These are phyloP conservation scores for Myxozyma kluyveri DNA, from an alignment of 805 yeast genomes.

Conservation along the genomic window DNA sequence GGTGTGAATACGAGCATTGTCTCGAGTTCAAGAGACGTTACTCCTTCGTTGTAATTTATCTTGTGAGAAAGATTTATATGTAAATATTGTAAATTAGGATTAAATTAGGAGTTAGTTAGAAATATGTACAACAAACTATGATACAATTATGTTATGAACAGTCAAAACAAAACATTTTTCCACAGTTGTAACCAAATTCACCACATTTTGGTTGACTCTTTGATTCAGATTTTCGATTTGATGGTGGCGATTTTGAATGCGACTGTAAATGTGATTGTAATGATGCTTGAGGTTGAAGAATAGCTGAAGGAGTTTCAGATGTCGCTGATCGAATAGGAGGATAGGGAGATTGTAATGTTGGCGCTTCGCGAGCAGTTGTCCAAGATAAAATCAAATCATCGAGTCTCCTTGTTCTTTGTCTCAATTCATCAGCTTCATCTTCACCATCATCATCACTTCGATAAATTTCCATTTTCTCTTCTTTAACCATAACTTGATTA, in stretches of 20 bases:
- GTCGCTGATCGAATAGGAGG: too few relatives aligned
- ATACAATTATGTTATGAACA: constrained; percentile 9
- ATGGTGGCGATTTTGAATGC: not conserved
- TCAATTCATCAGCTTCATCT: not conserved
- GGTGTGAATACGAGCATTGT: too few relatives aligned
- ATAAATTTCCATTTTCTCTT: too few relatives aligned
- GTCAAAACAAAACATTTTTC: constrained; percentile 23
- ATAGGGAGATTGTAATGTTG: not conserved
- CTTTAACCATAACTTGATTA: too few relatives aligned
- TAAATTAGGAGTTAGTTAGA: too few relatives aligned
- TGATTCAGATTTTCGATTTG: not conserved
- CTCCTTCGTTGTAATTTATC: not conserved
- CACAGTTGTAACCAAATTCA: constrained; percentile 21
- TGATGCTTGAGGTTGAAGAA: too few relatives aligned
- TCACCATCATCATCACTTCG: not conserved
- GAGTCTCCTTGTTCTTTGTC: too few relatives aligned
- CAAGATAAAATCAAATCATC: too few relatives aligned
- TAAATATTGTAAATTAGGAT: not conserved
- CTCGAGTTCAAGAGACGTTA: too few relatives aligned
- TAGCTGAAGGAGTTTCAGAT: too few relatives aligned
- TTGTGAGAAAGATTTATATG: not conserved
- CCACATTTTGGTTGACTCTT: constrained; percentile 13
- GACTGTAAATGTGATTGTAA: not conserved
- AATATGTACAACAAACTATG: not conserved
- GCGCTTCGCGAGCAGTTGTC: not conserved